Evolutionary conservation across 116 monocot genomes (phyloP).

Genomic region (Thalassia testudinum): DNA sequence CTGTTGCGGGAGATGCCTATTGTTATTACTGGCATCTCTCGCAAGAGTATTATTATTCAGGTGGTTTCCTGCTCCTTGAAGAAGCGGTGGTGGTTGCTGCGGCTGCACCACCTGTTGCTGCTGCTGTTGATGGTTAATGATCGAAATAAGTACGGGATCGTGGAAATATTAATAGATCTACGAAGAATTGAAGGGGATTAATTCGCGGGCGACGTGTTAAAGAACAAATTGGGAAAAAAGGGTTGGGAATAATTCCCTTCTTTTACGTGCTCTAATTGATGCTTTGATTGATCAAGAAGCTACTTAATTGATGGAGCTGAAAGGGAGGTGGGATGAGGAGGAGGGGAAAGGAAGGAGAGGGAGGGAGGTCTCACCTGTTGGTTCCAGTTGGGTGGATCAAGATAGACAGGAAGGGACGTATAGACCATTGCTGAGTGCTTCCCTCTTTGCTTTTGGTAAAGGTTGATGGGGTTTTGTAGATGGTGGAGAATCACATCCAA

Average conservation of each 20-base stretch:
- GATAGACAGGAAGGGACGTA: constrained; percentile 51
- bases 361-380: constrained; percentile 23
- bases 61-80: constrained; percentile 4
- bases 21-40: not conserved
- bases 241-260: constrained; percentile 6
- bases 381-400: constrained; percentile 81
- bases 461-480: constrained; percentile 20
- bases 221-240: not conserved
- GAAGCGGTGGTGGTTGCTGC: constrained; percentile 12
- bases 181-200: not conserved
- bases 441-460: constrained; percentile 19
- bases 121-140: constrained; percentile 5
- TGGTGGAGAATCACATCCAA: constrained; percentile 67
- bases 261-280: not conserved
- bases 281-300: constrained; percentile 37
- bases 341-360: not conserved
- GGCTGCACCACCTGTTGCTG: constrained; percentile 2
- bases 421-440: constrained; percentile 45
- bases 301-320: constrained; percentile 1
- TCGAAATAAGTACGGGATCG: not conserved
- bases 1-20: constrained; percentile 2
- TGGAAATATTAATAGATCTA: not conserved
- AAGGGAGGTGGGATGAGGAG: too few species aligned
- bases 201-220: not conserved
- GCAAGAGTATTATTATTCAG: not conserved